Evolutionary conservation across 208 protist species (phyloP), one percentile per base, ranked within the genome.

Genomic region (Acanthamoeba comandoni): DNA sequence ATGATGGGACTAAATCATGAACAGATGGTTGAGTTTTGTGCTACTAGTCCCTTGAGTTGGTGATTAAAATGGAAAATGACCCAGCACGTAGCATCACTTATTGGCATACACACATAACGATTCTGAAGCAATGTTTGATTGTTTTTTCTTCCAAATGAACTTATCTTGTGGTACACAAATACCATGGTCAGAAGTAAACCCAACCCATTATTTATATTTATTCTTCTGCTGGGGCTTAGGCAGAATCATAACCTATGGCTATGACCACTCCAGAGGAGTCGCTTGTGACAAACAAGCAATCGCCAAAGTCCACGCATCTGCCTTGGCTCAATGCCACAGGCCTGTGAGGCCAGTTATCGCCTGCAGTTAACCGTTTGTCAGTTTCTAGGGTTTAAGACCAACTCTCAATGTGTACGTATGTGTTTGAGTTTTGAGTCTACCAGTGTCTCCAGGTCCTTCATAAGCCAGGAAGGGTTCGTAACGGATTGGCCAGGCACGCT

Each of bases 381-480:
- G 17, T 26, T 35, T n/a, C n/a, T n/a, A n/a, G n/a, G 15, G 29
- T 19, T 71, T 26, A 29, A 17, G 15, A 4, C 24, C 62, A 24
- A 70, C 15, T 35, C 62, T 24, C 26, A 75, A 75, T 9, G 4
- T 9, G 58, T 65, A 4, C 58, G 1, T 26, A 5, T 8, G 58
- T 65, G 22, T 22, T 29, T 26, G 64, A 17, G 64, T 29, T 35
- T 13, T 71, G 43, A 2, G 11, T 52, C n/a, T 48, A 55, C 70
- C 70, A 9, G 70, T 80, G 70, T 80, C 70, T 43, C 70, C 70
- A 13, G 70, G 70, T 17, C 70, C 70, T 29, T 80, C 22, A 29
- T 80, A 80, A 29, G 70, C 70, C 31, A 80, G 39, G 70, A 80
- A 80, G 70, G 70, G 70, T 24, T 80, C 70, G 48, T 57, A 80